These are phyloP conservation scores for Paxillus ammoniavirescens DNA, from an alignment of 768 basidiomycete genomes.

Conservation along the genomic window DNA sequence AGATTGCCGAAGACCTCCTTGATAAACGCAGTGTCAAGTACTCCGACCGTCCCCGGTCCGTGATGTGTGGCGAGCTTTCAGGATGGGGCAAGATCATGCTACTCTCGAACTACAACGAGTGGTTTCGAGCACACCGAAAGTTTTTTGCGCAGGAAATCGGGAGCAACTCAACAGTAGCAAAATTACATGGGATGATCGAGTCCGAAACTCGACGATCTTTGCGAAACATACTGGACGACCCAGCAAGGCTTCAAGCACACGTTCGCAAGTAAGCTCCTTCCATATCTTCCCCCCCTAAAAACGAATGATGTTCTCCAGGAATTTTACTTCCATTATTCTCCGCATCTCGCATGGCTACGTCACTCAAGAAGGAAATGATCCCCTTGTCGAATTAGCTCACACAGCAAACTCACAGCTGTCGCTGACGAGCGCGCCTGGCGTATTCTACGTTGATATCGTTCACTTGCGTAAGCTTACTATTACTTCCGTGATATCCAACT, in stretches of 20 bases:
- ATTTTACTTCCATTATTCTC: slow-evolving; percentile 27
- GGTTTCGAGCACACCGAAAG: slow-evolving; percentile 17
- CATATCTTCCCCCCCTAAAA: background rate
- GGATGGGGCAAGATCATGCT: slow-evolving; percentile 22
- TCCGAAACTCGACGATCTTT: slow-evolving; percentile 15
- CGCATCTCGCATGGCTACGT: slow-evolving; percentile 41
- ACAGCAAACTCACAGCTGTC: slow-evolving; percentile 25
- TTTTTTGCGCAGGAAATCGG: slow-evolving; percentile 19
- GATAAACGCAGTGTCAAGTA: slow-evolving; percentile 45
- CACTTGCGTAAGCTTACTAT: slow-evolving; percentile 10
- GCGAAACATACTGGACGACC: slow-evolving; percentile 9
- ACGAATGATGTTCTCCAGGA: background rate
- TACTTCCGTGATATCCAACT: background rate
- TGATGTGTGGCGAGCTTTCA: slow-evolving; percentile 19
- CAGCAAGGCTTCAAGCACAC: slow-evolving; percentile 4
- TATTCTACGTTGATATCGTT: slow-evolving; percentile 16
- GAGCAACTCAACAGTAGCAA: slow-evolving; percentile 5
- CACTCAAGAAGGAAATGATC: slow-evolving; percentile 35
- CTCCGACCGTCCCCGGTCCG: slow-evolving; percentile 28
- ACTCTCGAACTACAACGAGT: slow-evolving; percentile 8
- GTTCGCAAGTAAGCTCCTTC: slow-evolving; percentile 14
- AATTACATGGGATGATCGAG: slow-evolving; percentile 17
- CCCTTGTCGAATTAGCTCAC: slow-evolving; percentile 31
- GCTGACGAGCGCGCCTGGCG: background rate
- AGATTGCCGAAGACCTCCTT: slow-evolving; percentile 41